phyloP scores from a whole-genome alignment of 768 basidiomycete genomes.

The Termitomyces bulborhizus region DNA sequence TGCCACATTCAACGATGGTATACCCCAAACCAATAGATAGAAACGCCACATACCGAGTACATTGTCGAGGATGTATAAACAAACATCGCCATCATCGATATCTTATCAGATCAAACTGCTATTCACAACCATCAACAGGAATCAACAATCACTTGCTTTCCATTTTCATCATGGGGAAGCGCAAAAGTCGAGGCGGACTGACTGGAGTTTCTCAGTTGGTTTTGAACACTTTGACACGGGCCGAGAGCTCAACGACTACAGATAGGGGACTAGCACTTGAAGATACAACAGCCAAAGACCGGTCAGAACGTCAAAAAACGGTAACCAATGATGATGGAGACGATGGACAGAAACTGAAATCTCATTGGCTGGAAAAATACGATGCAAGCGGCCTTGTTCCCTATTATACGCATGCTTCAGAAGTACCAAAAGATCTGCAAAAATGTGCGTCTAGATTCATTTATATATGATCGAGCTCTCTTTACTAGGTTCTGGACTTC shows the following conservation, averaged over 20 bases:
- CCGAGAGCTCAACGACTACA: neutral
- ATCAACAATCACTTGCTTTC: neutral
- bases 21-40: too few species aligned
- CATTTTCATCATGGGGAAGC: slow-evolving; percentile 22
- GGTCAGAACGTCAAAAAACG: slow-evolving; percentile 29
- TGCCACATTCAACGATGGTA: too few species aligned
- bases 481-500: neutral
- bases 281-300: slow-evolving; percentile 2
- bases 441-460: slow-evolving; percentile 60
- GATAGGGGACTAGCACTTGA: neutral
- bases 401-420: slow-evolving; percentile 51
- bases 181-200: slow-evolving; percentile 27
- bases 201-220: slow-evolving; percentile 38
- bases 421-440: slow-evolving; percentile 73
- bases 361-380: slow-evolving; percentile 34
- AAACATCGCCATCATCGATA: too few species aligned
- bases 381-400: slow-evolving; percentile 74
- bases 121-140: too few species aligned
- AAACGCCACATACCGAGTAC: too few species aligned
- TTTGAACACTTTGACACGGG: slow-evolving; percentile 28
- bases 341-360: slow-evolving; percentile 13
- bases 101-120: too few species aligned
- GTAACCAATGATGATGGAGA: slow-evolving; percentile 8
- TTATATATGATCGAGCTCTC: neutral
- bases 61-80: too few species aligned